A percentile compares a stretch with the other conserved stretches of the same genome.
Evolutionary conservation across 495 filamentous ascomycete genomes (phyloP).

Genomic region (Lasiosphaeria miniovina): DNA sequence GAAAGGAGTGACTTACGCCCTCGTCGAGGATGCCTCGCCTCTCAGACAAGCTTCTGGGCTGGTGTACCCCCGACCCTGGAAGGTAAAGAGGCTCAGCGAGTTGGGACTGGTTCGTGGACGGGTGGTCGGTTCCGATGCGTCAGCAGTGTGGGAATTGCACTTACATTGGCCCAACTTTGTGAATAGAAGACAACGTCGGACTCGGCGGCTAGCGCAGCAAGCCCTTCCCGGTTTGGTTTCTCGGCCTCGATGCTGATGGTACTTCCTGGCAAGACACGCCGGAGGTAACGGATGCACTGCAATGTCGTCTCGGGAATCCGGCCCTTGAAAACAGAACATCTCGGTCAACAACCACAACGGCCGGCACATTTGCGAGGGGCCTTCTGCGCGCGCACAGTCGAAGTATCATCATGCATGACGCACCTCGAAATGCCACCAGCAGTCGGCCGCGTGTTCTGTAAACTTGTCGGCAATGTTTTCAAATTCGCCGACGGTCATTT

Average conservation of each 20-base stretch:
- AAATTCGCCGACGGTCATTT: conserved; percentile 63
- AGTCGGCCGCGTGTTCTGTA: conserved; percentile 9
- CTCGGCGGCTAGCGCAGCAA: conserved; percentile 58
- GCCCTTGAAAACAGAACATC: conserved; percentile 45
- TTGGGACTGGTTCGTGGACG: neutral
- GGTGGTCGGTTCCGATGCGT: too few species aligned
- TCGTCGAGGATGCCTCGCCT: conserved; percentile 25
- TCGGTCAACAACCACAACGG: conserved; percentile 2
- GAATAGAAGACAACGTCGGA: conserved; percentile 72
- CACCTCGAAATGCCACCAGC: conserved; percentile 78
- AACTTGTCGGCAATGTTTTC: conserved; percentile 15
- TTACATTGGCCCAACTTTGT: conserved; percentile 64
- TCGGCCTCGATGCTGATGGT: conserved; percentile 68
- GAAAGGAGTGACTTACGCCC: conserved; percentile 26
- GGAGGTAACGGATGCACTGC: conserved; percentile 59
- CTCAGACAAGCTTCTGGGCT: conserved; percentile 34
- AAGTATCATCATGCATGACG: conserved; percentile 10
- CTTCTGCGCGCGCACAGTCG: too few species aligned
- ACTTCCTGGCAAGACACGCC: conserved; percentile 41
- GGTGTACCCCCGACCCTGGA: conserved; percentile 32
- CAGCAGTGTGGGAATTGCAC: conserved; percentile 11
- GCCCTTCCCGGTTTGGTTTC: conserved; percentile 60
- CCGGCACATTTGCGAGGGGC: neutral
- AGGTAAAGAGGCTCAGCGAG: neutral
- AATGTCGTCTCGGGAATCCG: conserved; percentile 62